Evolutionary conservation across 192 early-diverging fungal genomes (phyloP).

Genomic region (Gryganskiella cystojenkinii): DNA sequence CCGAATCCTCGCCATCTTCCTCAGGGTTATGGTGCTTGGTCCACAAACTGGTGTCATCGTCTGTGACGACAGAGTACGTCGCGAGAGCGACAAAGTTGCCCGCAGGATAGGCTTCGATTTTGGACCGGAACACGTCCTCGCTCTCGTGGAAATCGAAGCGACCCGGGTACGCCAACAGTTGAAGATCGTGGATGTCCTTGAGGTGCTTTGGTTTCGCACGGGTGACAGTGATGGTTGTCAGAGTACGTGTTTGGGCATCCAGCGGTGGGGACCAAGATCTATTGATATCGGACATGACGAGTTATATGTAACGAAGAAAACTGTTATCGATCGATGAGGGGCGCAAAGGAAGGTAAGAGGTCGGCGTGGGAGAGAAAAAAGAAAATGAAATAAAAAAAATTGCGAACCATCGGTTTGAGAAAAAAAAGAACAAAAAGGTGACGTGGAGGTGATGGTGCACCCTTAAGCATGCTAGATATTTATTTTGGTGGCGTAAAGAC

Average conservation of each 20-base stretch:
- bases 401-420: too few species aligned
- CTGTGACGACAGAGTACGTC: conserved; percentile 35
- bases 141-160: conserved; percentile 28
- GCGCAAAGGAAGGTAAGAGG: not conserved
- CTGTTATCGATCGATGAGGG: not conserved
- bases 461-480: too few species aligned
- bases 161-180: conserved; percentile 28
- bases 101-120: conserved; percentile 35
- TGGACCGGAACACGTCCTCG: conserved; percentile 30
- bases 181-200: conserved; percentile 24
- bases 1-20: not conserved
- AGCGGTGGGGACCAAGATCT: conserved; percentile 41
- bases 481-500: too few species aligned
- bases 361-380: not conserved
- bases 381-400: not conserved
- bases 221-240: conserved; percentile 16
- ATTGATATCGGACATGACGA: conserved; percentile 13
- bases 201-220: conserved; percentile 34
- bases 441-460: not conserved
- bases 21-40: not conserved
- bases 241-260: conserved; percentile 27
- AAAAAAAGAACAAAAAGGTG: not conserved
- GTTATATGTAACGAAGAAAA: not conserved
- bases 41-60: conserved; percentile 42
- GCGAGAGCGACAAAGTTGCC: conserved; percentile 47